Percentiles rank a stretch among this genome's conserved stretches.
Evolutionary conservation across 1,284 basidiomycete species (phyloP).

Genomic region (Cryptococcus sp.): DNA sequence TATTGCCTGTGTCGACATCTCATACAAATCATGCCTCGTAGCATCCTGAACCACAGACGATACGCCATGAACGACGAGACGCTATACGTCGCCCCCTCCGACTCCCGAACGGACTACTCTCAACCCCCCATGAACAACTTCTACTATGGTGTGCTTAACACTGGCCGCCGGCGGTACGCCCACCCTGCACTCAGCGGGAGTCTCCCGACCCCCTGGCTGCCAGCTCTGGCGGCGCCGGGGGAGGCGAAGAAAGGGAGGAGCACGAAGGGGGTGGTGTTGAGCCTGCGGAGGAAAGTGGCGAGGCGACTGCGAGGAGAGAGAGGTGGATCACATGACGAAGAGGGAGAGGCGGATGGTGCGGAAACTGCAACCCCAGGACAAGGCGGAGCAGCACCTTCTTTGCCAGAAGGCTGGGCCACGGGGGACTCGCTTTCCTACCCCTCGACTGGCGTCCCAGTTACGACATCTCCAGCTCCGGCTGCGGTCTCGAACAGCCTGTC

Average conservation of each 20-base stretch:
- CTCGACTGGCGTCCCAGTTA: background rate
- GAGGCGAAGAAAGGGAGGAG: slow-evolving; percentile 51
- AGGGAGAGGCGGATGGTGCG: background rate
- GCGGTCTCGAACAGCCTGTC: slow-evolving; percentile 11
- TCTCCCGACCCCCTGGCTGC: slow-evolving; percentile 86
- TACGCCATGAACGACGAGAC: slow-evolving; percentile 93
- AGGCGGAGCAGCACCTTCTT: background rate
- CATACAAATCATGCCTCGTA: slow-evolving; percentile 34
- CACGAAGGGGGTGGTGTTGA: slow-evolving; percentile 33
- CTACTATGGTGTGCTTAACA: slow-evolving; percentile 81
- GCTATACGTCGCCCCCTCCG: slow-evolving; percentile 86
- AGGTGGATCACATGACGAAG: background rate
- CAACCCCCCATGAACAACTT: slow-evolving; percentile 93
- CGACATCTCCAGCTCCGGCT: background rate
- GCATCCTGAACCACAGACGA: slow-evolving; percentile 73
- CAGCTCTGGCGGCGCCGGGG: slow-evolving; percentile 59
- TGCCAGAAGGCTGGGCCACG: slow-evolving; percentile 31
- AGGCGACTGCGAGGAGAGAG: slow-evolving; percentile 22
- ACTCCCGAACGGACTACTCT: slow-evolving; percentile 85
- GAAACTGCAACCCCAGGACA: background rate
- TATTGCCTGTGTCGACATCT: background rate
- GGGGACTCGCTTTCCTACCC: slow-evolving; percentile 7
- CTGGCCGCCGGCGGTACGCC: slow-evolving; percentile 68
- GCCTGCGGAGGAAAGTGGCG: slow-evolving; percentile 40
- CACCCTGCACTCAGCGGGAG: slow-evolving; percentile 86